A percentile compares a stretch with the other conserved stretches of the same genome.
Conservation (phyloP, 2,329 filamentous ascomycete genomes). For the Arthrinium puccinioides region DNA sequence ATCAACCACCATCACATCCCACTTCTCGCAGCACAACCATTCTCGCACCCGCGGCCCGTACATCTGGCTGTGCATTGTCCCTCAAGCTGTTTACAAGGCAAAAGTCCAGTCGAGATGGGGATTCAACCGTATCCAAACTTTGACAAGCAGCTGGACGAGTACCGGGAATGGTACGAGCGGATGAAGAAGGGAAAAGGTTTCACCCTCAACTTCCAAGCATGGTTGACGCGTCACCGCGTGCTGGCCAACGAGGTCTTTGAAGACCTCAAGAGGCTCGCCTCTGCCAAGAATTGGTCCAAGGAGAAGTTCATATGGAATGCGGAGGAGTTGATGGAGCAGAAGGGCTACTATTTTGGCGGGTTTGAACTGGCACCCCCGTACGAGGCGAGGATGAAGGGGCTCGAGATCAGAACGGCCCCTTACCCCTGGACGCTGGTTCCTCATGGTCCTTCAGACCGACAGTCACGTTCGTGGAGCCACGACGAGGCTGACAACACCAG, state of each 20-base stretch:
- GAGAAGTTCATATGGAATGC: neutral
- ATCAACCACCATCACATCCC: too few relatives aligned
- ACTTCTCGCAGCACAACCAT: too few relatives aligned
- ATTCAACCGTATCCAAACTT: neutral
- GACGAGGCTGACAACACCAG: too few relatives aligned
- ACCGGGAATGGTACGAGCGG: neutral
- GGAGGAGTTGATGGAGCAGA: neutral
- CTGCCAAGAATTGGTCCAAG: neutral
- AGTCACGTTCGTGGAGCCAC: too few relatives aligned
- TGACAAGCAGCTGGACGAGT: neutral
- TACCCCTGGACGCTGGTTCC: slow-evolving; percentile 1
- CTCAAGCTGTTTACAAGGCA: too few relatives aligned
- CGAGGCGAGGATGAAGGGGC: neutral
- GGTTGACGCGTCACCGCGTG: neutral
- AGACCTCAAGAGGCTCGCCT: neutral
- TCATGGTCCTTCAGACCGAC: too few relatives aligned
- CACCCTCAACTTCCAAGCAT: neutral
- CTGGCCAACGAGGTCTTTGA: neutral
- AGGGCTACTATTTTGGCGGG: neutral
- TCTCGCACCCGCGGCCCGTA: too few relatives aligned
- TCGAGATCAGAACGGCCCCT: neutral
- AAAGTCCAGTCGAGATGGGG: neutral
- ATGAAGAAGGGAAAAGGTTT: neutral
- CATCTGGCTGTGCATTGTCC: too few relatives aligned
- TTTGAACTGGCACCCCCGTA: neutral